Conservation (phyloP, 2,329 filamentous ascomycete genomes). For the Colletotrichum camelliae region DNA sequence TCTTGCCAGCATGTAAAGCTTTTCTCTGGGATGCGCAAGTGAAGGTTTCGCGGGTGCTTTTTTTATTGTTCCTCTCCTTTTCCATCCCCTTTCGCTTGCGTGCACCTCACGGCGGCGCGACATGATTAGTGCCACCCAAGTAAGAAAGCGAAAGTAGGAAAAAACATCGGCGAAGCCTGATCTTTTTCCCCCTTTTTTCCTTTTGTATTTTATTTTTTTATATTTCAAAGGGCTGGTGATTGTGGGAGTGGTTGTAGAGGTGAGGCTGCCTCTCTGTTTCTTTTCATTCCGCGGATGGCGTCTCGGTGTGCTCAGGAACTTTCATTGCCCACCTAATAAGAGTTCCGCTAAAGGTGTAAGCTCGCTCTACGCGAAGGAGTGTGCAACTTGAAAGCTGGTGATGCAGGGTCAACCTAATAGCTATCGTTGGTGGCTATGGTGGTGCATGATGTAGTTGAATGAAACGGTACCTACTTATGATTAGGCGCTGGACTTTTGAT, state of each 20-base stretch:
- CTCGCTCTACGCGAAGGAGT: too few species aligned
- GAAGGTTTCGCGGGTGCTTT: not conserved
- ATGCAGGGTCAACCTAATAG: not conserved
- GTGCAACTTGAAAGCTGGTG: not conserved
- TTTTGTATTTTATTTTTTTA: not conserved
- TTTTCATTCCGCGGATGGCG: too few species aligned
- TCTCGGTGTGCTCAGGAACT: too few species aligned
- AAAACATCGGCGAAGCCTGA: not conserved
- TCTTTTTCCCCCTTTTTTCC: too few species aligned
- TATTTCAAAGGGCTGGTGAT: not conserved
- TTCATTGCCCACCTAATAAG: too few species aligned
- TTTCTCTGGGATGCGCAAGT: not conserved
- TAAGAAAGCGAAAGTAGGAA: not conserved
- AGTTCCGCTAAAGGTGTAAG: too few species aligned
- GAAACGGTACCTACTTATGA: not conserved
- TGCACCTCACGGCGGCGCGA: not conserved
- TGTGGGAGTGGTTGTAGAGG: not conserved
- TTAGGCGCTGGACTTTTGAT: not conserved
- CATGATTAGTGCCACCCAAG: not conserved
- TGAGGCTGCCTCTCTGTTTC: too few species aligned
- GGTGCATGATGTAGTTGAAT: not conserved
- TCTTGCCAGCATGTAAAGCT: not conserved
- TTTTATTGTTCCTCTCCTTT: not conserved
- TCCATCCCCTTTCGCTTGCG: not conserved
- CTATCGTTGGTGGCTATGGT: not conserved